Base-by-base conservation (phyloP, 2,329 filamentous ascomycete genomes). In the Aureobasidium subglaciale region DNA sequence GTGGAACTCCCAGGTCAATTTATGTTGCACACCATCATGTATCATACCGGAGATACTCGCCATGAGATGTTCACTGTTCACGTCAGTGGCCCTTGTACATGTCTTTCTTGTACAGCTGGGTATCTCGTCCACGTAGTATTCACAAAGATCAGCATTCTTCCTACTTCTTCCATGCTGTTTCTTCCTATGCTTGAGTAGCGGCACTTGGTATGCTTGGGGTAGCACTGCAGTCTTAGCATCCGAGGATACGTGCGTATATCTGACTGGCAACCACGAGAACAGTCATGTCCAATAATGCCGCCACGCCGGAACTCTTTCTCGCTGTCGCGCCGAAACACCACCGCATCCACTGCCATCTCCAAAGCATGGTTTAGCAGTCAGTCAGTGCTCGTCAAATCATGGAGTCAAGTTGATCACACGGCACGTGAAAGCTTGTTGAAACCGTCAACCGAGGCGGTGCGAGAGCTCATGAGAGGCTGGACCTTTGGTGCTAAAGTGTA, bases 161-260 rank as follows among this genome's bases (percentile, higher is more conserved):
- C 22, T 46, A 15, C 42, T 5, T 6, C 13, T 9, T 27, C 16
- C 6, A 29, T 38, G 10, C 9, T 16, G 5, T 29, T 50, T 29
- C 20, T 9, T 50, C 24, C 24, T 18, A 27, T 37, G n/a, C n/a
- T 27, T 22, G 16, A 22, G 22, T 50, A 38, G 46, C 32, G 34
- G 34, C 13, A 34, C 46, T 38, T 50, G 32, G 46, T 37, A 29
- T 50, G 46, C 46, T 50, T 50, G 46, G 34, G 24, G 42, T 38
- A 34, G 24, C 46, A 50, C 46, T 38, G 32, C 46, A 38, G 46
- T 38, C 22, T 38, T 48, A 34, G 43, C 43, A 48, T 22, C 30
- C 30, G 16, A 15, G 20, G 8, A 11, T 48, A 38, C 32, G 29
- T 48, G 22, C 13, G 30, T 48, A 24, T n/a, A 24, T 35, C 29